Percentiles rank a stretch among this genome's conserved stretches.
These are phyloP conservation scores for Lactarius vividus DNA, from an alignment of 768 basidiomycete species.

Conservation along the genomic window DNA sequence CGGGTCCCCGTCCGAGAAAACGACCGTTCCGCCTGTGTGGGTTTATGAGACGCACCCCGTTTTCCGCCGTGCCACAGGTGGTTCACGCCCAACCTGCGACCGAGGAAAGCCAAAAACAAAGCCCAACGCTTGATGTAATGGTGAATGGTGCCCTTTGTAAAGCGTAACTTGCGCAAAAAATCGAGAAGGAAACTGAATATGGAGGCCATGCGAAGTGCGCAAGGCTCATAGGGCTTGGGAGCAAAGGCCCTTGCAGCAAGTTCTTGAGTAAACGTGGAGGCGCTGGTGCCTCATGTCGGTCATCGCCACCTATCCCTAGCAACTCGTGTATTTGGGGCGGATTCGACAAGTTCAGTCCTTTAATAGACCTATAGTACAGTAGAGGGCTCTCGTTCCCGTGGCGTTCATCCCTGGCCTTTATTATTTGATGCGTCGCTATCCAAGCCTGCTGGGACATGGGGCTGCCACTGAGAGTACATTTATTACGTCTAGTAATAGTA, in stretches of 20 bases:
- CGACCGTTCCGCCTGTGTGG: not conserved
- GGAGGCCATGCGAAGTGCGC: conserved; percentile 3
- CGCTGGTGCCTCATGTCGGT: not conserved
- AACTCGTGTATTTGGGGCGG: not conserved
- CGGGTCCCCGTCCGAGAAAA: not conserved
- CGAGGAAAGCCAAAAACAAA: not conserved
- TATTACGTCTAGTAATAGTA: too few species aligned
- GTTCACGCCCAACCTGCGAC: conserved; percentile 1
- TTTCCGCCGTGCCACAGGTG: not conserved
- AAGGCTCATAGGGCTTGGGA: not conserved
- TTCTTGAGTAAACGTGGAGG: not conserved
- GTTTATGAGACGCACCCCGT: not conserved
- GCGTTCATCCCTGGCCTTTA: not conserved
- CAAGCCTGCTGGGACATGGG: too few species aligned
- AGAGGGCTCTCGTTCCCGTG: not conserved
- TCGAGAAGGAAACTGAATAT: conserved; percentile 8
- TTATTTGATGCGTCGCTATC: not conserved
- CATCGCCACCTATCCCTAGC: not conserved
- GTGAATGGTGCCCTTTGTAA: not conserved
- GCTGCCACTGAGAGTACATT: too few species aligned
- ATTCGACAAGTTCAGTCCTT: not conserved
- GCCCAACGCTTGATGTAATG: not conserved
- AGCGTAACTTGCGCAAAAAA: not conserved
- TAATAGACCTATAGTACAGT: not conserved
- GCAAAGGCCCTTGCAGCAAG: not conserved